phyloP scores from a whole-genome alignment of 768 basidiomycete species.

The Clathrus columnatus region DNA sequence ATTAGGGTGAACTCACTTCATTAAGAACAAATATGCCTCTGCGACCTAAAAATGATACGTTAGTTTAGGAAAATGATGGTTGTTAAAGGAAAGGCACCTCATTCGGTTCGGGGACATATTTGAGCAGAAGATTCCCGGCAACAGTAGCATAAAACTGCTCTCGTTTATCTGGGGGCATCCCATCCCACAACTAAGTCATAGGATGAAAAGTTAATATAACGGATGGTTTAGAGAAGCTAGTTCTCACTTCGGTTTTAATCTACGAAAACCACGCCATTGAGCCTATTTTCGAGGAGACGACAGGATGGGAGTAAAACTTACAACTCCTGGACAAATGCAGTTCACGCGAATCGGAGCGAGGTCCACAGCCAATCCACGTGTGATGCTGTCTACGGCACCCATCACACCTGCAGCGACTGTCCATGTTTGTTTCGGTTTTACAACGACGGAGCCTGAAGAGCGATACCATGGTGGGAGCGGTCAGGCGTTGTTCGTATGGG shows the following conservation, averaged over 20 bases:
- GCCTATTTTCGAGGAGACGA: neutral
- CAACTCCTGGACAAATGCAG: constrained; percentile 12
- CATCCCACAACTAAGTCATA: constrained; percentile 12
- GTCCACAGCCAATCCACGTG: constrained; percentile 15
- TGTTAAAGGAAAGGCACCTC: constrained; percentile 6
- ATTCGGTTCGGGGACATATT: constrained; percentile 10
- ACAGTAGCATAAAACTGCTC: constrained; percentile 2
- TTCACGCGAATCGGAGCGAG: constrained; percentile 16
- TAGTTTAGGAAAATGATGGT: neutral
- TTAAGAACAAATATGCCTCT: constrained; percentile 16
- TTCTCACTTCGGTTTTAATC: constrained; percentile 11
- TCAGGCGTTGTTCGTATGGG: neutral
- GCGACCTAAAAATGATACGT: constrained; percentile 10
- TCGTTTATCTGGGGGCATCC: constrained; percentile 1
- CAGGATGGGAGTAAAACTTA: neutral
- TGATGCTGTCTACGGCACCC: constrained; percentile 13
- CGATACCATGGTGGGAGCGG: no score
- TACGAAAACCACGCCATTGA: neutral
- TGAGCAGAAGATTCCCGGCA: constrained; percentile 7
- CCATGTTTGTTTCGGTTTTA: constrained; percentile 11
- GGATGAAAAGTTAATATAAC: neutral
- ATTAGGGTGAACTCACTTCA: constrained; percentile 17
- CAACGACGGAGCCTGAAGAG: constrained; percentile 4
- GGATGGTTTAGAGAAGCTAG: neutral
- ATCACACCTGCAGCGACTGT: constrained; percentile 10